Base-by-base conservation (phyloP, 441 rosid genomes). In the Mallotus repandus region DNA sequence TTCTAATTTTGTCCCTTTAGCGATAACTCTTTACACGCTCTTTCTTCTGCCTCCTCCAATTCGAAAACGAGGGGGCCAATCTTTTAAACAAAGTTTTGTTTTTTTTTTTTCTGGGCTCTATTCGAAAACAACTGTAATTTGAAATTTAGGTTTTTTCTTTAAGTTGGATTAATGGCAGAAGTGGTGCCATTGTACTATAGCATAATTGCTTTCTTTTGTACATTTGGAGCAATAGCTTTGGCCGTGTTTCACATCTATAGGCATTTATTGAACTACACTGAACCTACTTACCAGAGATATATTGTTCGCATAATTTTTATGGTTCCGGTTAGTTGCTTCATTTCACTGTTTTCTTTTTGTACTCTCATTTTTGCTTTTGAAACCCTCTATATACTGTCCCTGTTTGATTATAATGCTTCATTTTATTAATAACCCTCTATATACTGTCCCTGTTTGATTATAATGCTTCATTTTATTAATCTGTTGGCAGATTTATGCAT, bases 251-350 rank as follows among this genome's bases (percentile, higher is more conserved):
- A 96, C 78, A 91, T 96, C 60, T 96, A 93, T 79, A 83, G 89
- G 79, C 99, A 96, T 65, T 91, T 96, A n/a, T 45, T 89, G 75
- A 96, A 96, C 84, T 93, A 96, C 83, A 93, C 98, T 0, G 98
- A 93, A 69, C 98, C 98, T 62, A 93, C 91, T 78, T 96, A 90
- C 69, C 98, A 93, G 89, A 86, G 97, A 90, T 93, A 71, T 65
- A 91, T 91, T 22, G 98, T 93, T 13, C 94, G 98, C 70, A 93
- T 93, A 66, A 86, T 94, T 81, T 89, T 91, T 69, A 94, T 91
- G 97, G 98, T 94, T 69, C 99, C 98, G 71, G 98, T 95, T 21
- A 82, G 98, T 88, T 52, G 32, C 59, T 62, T 65, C n/a, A 15
- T 1, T 46, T 18, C 41, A 10, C 6, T 32, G 1, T 16, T 0